Conservation (phyloP, 2,329 filamentous ascomycete species). For the Colletotrichum orbiculare region DNA sequence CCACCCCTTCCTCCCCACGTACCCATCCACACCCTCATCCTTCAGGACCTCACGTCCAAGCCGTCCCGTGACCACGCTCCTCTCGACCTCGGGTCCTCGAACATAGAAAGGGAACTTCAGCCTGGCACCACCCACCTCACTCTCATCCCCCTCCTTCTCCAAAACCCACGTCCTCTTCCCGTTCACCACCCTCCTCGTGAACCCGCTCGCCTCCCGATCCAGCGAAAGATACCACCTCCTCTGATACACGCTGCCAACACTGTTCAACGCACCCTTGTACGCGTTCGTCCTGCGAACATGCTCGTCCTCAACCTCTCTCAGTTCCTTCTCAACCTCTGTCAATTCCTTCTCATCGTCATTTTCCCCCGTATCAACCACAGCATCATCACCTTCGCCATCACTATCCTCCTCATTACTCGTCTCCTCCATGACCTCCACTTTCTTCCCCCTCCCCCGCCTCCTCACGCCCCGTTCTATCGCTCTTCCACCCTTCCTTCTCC, state of each 20-base stretch:
- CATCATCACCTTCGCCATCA: conserved; percentile 42
- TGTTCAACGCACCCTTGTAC: conserved; percentile 73
- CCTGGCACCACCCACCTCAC: conserved; percentile 36
- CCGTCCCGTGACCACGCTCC: conserved; percentile 75
- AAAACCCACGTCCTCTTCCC: not conserved
- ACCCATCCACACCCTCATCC: conserved; percentile 70
- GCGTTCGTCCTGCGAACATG: conserved; percentile 70
- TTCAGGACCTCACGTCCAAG: conserved; percentile 67
- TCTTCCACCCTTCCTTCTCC: conserved; percentile 40
- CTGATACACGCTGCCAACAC: conserved; percentile 75
- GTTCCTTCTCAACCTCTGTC: conserved; percentile 53
- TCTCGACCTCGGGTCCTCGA: conserved; percentile 68
- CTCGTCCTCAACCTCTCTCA: conserved; percentile 61
- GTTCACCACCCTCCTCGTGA: conserved; percentile 49
- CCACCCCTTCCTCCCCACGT: conserved; percentile 71
- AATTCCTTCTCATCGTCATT: conserved; percentile 37
- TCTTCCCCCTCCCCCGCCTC: not conserved
- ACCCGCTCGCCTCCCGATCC: conserved; percentile 69
- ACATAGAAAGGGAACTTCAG: conserved; percentile 70
- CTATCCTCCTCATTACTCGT: conserved; percentile 33
- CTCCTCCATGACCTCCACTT: conserved; percentile 8
- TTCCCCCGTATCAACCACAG: conserved; percentile 31
- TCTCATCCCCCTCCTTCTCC: not conserved
- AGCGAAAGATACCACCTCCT: conserved; percentile 74
- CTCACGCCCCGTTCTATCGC: conserved; percentile 24